These are phyloP conservation scores for Verticillium klebahnii DNA, from an alignment of 2,329 filamentous ascomycete species.

Conservation along the genomic window DNA sequence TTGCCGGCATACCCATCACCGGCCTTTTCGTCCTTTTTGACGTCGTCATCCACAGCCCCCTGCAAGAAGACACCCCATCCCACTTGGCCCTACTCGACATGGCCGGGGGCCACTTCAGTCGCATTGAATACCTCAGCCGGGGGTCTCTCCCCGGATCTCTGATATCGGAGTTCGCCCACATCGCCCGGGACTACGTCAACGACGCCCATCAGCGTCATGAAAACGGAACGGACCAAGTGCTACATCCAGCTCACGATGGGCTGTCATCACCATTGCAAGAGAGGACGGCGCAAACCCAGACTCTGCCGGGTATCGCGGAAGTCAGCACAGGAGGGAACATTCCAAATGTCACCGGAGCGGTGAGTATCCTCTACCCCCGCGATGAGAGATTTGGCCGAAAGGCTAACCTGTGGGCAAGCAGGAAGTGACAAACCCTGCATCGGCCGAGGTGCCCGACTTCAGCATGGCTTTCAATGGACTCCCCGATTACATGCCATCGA, in stretches of 20 bases:
- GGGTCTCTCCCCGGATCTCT: conserved; percentile 29
- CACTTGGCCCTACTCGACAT: conserved; percentile 36
- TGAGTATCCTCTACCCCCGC: background rate
- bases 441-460: background rate
- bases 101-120: conserved; percentile 35
- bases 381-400: background rate
- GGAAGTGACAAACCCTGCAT: background rate
- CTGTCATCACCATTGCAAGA: background rate
- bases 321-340: background rate
- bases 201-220: background rate
- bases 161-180: conserved; percentile 33
- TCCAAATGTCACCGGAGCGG: background rate
- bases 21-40: conserved; percentile 37
- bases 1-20: conserved; percentile 28
- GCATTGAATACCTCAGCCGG: conserved; percentile 32
- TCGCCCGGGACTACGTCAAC: conserved; percentile 34
- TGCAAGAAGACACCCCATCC: conserved; percentile 18
- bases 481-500: conserved; percentile 2
- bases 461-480: background rate
- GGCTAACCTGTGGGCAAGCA: background rate
- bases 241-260: background rate
- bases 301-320: background rate
- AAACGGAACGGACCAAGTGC: background rate
- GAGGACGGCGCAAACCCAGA: background rate
- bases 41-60: conserved; percentile 25